These are phyloP conservation scores for Fusarium dlaminii DNA, from an alignment of 2,329 filamentous ascomycete genomes.

Conservation along the genomic window DNA sequence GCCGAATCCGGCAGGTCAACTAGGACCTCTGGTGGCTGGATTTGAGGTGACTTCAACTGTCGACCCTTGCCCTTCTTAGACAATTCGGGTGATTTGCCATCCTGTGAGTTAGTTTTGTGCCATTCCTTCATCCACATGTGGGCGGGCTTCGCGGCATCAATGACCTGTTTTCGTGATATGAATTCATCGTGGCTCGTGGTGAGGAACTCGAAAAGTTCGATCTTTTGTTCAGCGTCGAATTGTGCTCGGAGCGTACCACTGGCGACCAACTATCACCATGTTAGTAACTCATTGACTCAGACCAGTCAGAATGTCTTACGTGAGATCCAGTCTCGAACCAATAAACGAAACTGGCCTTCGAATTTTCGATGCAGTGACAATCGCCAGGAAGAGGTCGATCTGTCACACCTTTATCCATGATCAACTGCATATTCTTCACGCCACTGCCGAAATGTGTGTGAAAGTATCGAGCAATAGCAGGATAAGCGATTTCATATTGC, in stretches of 20 bases:
- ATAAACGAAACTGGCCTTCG: slow-evolving; percentile 83
- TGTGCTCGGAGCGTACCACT: slow-evolving; percentile 80
- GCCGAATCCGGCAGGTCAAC: slow-evolving; percentile 68
- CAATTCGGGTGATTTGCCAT: slow-evolving; percentile 72
- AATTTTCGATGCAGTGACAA: slow-evolving; percentile 78
- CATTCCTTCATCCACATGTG: slow-evolving; percentile 75
- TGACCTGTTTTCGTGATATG: slow-evolving; percentile 73
- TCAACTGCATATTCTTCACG: slow-evolving; percentile 84
- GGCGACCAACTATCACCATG: slow-evolving; percentile 71
- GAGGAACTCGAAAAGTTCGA: slow-evolving; percentile 86
- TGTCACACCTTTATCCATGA: slow-evolving; percentile 73
- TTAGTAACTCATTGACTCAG: slow-evolving; percentile 38
- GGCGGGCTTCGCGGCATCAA: slow-evolving; percentile 68
- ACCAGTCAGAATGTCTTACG: slow-evolving; percentile 57
- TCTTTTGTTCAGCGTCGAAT: slow-evolving; percentile 81
- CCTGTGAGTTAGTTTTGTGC: slow-evolving; percentile 66
- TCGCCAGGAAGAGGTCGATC: slow-evolving; percentile 69
- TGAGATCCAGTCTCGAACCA: slow-evolving; percentile 88
- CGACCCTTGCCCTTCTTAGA: slow-evolving; percentile 72
- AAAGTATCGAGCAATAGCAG: slow-evolving; percentile 88
- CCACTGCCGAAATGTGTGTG: slow-evolving; percentile 89
- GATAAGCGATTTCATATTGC: slow-evolving; percentile 85
- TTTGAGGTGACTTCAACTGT: slow-evolving; percentile 67
- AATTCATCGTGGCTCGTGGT: slow-evolving; percentile 84
- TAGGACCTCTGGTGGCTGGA: slow-evolving; percentile 65